These are phyloP conservation scores for Mortierella sp. DNA, from an alignment of 371 early-diverging fungal species.

Conservation along the genomic window DNA sequence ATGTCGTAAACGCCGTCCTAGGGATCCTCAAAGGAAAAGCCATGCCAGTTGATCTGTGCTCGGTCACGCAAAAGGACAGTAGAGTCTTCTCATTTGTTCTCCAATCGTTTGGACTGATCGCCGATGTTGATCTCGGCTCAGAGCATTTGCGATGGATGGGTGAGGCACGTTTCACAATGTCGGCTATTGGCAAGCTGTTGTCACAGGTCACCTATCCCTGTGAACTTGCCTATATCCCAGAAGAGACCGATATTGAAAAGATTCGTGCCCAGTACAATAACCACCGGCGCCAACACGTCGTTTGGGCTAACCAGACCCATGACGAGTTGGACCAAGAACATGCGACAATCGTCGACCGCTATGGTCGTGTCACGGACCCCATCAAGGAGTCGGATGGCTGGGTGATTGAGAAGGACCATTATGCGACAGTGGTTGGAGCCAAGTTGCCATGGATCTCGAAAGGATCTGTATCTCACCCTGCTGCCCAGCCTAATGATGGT, in stretches of 20 bases:
- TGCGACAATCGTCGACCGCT: conserved; percentile 34
- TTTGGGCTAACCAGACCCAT: conserved; percentile 42
- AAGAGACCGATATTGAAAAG: conserved; percentile 59
- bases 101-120: conserved; percentile 72
- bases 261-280: conserved; percentile 56
- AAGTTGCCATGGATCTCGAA: conserved; percentile 68
- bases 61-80: conserved; percentile 63
- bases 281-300: conserved; percentile 16
- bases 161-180: conserved; percentile 63
- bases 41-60: conserved; percentile 70
- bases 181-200: conserved; percentile 64
- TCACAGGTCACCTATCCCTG: conserved; percentile 57
- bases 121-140: conserved; percentile 72
- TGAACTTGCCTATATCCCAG: conserved; percentile 62
- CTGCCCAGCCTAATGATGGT: conserved; percentile 69
- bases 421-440: conserved; percentile 62
- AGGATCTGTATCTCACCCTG: conserved; percentile 67
- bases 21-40: conserved; percentile 69
- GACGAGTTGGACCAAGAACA: conserved; percentile 35
- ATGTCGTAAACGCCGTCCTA: conserved; percentile 62
- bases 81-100: conserved; percentile 70
- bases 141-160: conserved; percentile 77
- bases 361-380: conserved; percentile 35
- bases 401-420: conserved; percentile 61
- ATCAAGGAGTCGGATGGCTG: conserved; percentile 59